These are phyloP conservation scores for Ophiostoma ulmi DNA, from an alignment of 2,329 filamentous ascomycete genomes.

Conservation along the genomic window DNA sequence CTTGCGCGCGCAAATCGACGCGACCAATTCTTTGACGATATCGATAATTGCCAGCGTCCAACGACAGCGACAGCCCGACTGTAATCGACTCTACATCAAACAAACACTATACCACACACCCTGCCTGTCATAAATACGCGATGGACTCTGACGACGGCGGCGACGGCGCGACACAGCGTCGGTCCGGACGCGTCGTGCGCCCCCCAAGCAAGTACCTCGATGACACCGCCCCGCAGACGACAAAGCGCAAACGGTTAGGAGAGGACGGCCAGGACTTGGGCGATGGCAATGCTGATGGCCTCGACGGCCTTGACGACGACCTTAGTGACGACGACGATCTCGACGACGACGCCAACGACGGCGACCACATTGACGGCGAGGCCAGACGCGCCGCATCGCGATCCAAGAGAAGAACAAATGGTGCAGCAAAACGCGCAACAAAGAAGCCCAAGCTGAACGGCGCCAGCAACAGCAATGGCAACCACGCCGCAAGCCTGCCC, in stretches of 20 bases:
- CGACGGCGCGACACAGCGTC: constrained; percentile 45
- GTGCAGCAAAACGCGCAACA: constrained; percentile 47
- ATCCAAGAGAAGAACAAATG: constrained; percentile 23
- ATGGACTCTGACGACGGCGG: constrained; percentile 22
- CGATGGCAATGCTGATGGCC: constrained; percentile 42
- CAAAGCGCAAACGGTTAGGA: constrained; percentile 53
- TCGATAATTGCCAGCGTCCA: not conserved
- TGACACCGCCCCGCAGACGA: constrained; percentile 43
- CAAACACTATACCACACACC: too few species aligned
- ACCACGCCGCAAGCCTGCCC: constrained; percentile 43
- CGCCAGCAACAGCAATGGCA: constrained; percentile 32
- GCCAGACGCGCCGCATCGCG: constrained; percentile 35
- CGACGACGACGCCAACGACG: constrained; percentile 32
- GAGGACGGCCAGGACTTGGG: constrained; percentile 36
- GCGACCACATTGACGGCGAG: constrained; percentile 26
- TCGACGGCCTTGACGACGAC: constrained; percentile 32
- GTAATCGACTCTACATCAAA: not conserved
- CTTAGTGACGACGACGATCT: constrained; percentile 38
- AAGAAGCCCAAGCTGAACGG: constrained; percentile 55
- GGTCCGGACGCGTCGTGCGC: constrained; percentile 63
- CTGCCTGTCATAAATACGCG: not conserved
- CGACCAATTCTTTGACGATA: not conserved
- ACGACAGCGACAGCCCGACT: not conserved
- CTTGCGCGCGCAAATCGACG: constrained; percentile 10
- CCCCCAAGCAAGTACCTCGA: constrained; percentile 56